phyloP scores from a whole-genome alignment of 139 green algal species.

The Bryopsis sp. region DNA sequence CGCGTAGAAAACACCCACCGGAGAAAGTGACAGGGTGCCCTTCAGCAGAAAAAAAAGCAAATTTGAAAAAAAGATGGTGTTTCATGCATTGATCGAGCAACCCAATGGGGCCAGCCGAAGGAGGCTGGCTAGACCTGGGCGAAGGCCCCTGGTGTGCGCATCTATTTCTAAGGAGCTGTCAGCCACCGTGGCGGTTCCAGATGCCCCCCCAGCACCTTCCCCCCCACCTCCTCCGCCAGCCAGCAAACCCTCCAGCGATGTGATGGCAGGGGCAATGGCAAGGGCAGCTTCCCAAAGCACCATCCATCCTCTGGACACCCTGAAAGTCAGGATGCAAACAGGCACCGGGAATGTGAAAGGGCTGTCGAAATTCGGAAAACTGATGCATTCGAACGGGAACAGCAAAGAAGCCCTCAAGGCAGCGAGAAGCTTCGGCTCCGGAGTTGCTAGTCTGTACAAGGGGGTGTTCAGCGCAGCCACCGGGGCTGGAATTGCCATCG shows the following conservation, averaged over 20 bases:
- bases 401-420: neutral
- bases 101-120: no score
- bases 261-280: constrained; percentile 52
- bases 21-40: no score
- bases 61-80: no score
- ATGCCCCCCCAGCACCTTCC: neutral
- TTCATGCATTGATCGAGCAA: no score
- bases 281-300: constrained; percentile 47
- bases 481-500: constrained; percentile 55
- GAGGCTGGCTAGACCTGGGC: no score
- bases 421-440: neutral
- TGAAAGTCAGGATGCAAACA: constrained; percentile 32
- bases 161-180: no score
- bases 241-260: constrained; percentile 44
- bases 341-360: neutral
- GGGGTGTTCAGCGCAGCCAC: constrained; percentile 43
- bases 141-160: no score
- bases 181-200: constrained; percentile 25
- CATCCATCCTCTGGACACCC: constrained; percentile 62
- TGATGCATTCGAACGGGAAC: neutral
- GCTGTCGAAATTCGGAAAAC: constrained; percentile 1
- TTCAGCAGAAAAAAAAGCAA: no score
- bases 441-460: constrained; percentile 32
- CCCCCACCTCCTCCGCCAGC: constrained; percentile 19
- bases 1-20: no score